A percentile compares a stretch with the other conserved stretches of the same genome.
phyloP scores from a whole-genome alignment of 805 yeast species.

The Naumovozyma dairenensis region DNA sequence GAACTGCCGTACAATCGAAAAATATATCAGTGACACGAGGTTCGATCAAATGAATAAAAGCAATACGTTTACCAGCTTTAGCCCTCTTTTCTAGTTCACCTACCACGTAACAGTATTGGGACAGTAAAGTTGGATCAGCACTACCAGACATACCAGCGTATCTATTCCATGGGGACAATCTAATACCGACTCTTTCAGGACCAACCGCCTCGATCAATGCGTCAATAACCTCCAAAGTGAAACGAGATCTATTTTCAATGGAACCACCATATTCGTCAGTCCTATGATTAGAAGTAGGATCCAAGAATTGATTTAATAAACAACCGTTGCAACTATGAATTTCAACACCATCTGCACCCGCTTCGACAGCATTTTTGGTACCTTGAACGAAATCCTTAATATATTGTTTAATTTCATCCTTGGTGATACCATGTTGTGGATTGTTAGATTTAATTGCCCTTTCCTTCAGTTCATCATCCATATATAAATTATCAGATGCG shows the following conservation, averaged over 20 bases:
- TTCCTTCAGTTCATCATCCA: conserved; percentile 26
- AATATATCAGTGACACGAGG: conserved; percentile 30
- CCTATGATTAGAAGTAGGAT: conserved; percentile 34
- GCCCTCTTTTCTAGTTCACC: conserved; percentile 33
- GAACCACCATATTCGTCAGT: conserved; percentile 47
- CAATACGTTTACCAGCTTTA: conserved; percentile 28
- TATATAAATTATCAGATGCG: conserved; percentile 31
- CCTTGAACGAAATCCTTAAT: conserved; percentile 35
- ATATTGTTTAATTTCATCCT: conserved; percentile 31
- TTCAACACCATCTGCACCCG: conserved; percentile 50
- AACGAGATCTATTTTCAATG: conserved; percentile 38
- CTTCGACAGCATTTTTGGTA: conserved; percentile 31
- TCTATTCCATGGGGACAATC: conserved; percentile 37
- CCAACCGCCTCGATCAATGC: conserved; percentile 42
- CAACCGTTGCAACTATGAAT: conserved; percentile 64
- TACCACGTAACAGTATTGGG: conserved; percentile 34
- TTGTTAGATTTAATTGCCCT: conserved; percentile 27
- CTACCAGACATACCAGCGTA: conserved; percentile 32
- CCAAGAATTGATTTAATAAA: conserved; percentile 44
- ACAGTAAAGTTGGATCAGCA: conserved; percentile 26
- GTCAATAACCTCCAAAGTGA: conserved; percentile 39
- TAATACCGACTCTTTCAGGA: conserved; percentile 35
- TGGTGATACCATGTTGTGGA: conserved; percentile 23
- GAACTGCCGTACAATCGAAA: conserved; percentile 8
- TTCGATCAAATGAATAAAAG: conserved; percentile 36